These are phyloP conservation scores for Calonectria pseudoreteaudii DNA, from an alignment of 2,329 filamentous ascomycete species.

Conservation along the genomic window DNA sequence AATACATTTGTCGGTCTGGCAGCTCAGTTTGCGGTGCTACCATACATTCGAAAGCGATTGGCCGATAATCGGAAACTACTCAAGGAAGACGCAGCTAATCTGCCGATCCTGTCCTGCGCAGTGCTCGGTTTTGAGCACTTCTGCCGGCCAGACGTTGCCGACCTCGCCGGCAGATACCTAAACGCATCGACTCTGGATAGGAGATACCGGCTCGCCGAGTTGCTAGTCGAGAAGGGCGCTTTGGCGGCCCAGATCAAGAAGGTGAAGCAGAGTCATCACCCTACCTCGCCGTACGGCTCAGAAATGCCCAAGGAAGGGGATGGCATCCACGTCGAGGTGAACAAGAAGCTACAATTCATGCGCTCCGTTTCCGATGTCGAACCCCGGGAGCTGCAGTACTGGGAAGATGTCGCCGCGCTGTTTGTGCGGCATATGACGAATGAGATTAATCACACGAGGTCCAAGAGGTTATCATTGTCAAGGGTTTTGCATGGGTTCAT, in stretches of 20 bases:
- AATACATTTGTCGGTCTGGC: not conserved
- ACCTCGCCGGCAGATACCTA: not conserved
- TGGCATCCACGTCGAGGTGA: not conserved
- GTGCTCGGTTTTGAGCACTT: not conserved
- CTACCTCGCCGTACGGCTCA: not conserved
- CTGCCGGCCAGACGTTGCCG: not conserved
- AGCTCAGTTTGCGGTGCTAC: not conserved
- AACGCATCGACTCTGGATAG: not conserved
- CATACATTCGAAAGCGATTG: not conserved
- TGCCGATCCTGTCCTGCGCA: not conserved
- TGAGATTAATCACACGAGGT: not conserved
- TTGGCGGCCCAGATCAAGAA: not conserved
- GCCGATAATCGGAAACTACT: not conserved
- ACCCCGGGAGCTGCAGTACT: not conserved
- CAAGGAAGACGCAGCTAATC: not conserved
- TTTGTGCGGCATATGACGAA: not conserved
- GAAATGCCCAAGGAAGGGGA: not conserved
- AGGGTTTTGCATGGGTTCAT: not conserved
- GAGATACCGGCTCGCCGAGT: not conserved
- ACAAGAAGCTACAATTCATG: not conserved
- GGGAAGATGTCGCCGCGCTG: not conserved
- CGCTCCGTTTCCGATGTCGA: not conserved
- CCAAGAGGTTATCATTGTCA: not conserved
- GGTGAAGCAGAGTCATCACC: not conserved
- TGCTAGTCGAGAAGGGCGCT: not conserved